phyloP scores from a whole-genome alignment of 352 stramenopile genomes.

The Halophytophthora polymorphica region DNA sequence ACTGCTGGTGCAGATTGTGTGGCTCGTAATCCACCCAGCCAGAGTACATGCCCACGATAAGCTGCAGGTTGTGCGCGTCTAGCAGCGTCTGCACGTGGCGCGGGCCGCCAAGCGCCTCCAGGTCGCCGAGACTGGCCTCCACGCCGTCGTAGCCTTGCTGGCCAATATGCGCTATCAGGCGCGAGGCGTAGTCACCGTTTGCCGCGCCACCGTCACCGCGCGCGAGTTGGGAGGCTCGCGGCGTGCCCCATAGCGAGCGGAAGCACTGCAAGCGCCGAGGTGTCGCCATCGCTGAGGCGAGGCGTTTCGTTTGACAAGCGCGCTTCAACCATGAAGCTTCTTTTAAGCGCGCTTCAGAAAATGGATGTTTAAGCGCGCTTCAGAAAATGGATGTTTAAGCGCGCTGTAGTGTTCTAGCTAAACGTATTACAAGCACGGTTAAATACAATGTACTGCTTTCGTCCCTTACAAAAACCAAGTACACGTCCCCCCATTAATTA shows the following conservation, averaged over 20 bases:
- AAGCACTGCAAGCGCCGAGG: conserved; percentile 34
- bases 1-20: conserved; percentile 47
- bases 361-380: too few relatives aligned
- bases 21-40: conserved; percentile 71
- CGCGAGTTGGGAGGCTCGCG: conserved; percentile 27
- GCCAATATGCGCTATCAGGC: conserved; percentile 35
- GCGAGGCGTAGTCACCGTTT: conserved; percentile 23
- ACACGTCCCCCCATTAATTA: too few relatives aligned
- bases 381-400: too few relatives aligned
- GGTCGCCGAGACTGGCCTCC: conserved; percentile 65
- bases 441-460: too few relatives aligned
- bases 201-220: conserved; percentile 7
- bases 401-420: too few relatives aligned
- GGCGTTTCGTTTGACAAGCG: neutral
- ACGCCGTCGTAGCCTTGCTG: conserved; percentile 60
- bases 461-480: too few relatives aligned
- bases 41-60: conserved; percentile 70
- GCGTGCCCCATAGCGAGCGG: conserved; percentile 58
- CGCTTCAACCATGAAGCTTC: too few relatives aligned
- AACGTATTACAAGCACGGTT: too few relatives aligned
- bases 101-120: conserved; percentile 46
- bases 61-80: conserved; percentile 43
- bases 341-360: too few relatives aligned
- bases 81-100: conserved; percentile 37
- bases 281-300: neutral